Base-by-base conservation (phyloP, 352 stramenopile species). In the Globisporangium emineosum region DNA sequence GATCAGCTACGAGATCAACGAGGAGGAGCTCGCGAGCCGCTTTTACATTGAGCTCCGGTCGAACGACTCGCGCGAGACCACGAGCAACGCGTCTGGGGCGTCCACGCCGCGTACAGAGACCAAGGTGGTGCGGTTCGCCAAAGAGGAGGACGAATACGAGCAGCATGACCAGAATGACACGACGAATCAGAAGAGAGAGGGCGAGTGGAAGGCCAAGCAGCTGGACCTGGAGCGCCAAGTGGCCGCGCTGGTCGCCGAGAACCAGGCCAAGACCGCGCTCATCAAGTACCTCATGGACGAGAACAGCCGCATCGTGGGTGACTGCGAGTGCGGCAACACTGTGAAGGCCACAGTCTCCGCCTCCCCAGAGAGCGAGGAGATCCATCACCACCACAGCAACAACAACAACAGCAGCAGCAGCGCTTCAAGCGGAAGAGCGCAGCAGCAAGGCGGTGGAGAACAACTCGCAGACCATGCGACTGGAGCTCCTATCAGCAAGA, bases 191-290 rank as follows among this genome's bases (percentile, higher is more conserved):
- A 49, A 17, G 17, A 57, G 53, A 21, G 52, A 62, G 10, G 43
- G 21, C 8, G 61, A 55, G 21, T 66, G 54, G 54, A 37, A 23
- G 17, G 23, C 32, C 21, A 42, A 30, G 32, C 62, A 67, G 23
- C 53, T 62, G 17, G 54, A 29, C 9, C 54, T 67, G 8, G 62
- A 67, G 62, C 53, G 55, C 7, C 62, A 62, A 56, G 62, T 67
- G 32, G 62, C 62, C 25, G 62, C 33, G 43, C 54, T 67, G 19
- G 15, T 62, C 1, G 54, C 43, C 17, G 62, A 67, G 53, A 62
- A 56, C 30, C 53, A 67, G 23, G 25, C 62, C 2, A 67, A 62
- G 45, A 53, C 21, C 12, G 53, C 62, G 6, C 62, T 67, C 30
- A 42, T 66, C 43, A 43, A n/a, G 27, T 60, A 61, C 30, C 52